Percentiles rank a stretch among this genome's conserved stretches.
Evolutionary conservation across 495 filamentous ascomycete genomes (phyloP).

Genomic region (Echria macrotheca): DNA sequence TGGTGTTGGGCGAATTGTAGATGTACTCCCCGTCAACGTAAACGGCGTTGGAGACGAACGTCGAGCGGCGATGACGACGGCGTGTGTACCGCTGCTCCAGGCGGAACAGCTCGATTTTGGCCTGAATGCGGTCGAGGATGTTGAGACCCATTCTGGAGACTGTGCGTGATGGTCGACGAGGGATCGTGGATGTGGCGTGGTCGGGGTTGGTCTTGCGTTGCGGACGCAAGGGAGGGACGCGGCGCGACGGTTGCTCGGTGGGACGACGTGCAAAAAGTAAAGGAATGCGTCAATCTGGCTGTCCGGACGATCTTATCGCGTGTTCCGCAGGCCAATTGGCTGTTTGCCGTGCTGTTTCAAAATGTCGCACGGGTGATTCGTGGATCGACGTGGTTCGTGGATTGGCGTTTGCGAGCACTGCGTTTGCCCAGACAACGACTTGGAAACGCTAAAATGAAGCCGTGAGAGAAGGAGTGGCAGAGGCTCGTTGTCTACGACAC

Average conservation of each 20-base stretch:
- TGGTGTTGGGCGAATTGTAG: conserved; percentile 51
- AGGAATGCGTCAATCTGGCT: conserved; percentile 7
- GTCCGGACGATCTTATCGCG: not conserved
- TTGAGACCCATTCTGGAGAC: conserved; percentile 32
- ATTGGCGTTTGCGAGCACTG: not conserved
- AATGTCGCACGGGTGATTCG: conserved; percentile 7
- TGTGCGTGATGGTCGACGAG: not conserved
- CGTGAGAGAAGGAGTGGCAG: not conserved
- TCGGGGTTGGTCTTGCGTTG: not conserved
- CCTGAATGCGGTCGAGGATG: conserved; percentile 47
- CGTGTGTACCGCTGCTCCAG: conserved; percentile 89
- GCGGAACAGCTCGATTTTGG: conserved; percentile 79
- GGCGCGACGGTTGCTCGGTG: not conserved
- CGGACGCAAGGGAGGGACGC: too few relatives aligned
- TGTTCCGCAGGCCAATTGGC: conserved; percentile 5
- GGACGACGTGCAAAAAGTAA: too few relatives aligned
- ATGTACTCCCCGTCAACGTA: conserved; percentile 94
- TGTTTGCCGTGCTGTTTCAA: conserved; percentile 6
- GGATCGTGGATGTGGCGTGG: not conserved
- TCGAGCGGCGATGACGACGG: conserved; percentile 72
- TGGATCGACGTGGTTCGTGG: conserved; percentile 10
- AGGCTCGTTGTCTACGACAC: not conserved
- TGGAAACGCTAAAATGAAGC: not conserved
- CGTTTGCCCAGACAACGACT: not conserved
- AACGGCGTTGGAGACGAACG: conserved; percentile 75